Conservation (phyloP, 2,329 filamentous ascomycete species). For the Pleoardoris graminearum region DNA sequence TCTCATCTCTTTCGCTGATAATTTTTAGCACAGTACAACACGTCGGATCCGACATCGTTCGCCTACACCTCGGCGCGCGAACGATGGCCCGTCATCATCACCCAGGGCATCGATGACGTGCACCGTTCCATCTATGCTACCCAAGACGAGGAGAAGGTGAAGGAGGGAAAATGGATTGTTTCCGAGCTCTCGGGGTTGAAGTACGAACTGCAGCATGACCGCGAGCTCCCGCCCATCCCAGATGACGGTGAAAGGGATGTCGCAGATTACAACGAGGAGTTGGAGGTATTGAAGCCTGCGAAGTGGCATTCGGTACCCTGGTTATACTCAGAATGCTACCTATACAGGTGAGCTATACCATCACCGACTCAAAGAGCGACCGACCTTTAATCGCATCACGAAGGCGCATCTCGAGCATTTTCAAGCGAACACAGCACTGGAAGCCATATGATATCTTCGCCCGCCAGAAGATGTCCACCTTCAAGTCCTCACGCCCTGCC, state of each 20-base stretch:
- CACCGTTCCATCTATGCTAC: constrained; percentile 69
- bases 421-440: constrained; percentile 79
- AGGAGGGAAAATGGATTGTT: constrained; percentile 86
- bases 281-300: constrained; percentile 71
- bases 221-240: constrained; percentile 71
- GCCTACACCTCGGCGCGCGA: constrained; percentile 82
- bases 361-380: not conserved
- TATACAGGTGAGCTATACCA: constrained; percentile 67
- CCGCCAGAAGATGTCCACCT: constrained; percentile 87
- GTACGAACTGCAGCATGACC: constrained; percentile 92
- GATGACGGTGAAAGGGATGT: constrained; percentile 81
- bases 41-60: constrained; percentile 82
- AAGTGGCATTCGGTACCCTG: constrained; percentile 85
- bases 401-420: constrained; percentile 78
- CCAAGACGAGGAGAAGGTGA: constrained; percentile 65
- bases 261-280: constrained; percentile 80
- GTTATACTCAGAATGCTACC: constrained; percentile 92
- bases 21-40: constrained; percentile 70
- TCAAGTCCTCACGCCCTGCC: constrained; percentile 86
- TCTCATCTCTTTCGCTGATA: constrained; percentile 6
- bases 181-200: constrained; percentile 80
- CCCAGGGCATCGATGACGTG: constrained; percentile 91
- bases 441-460: constrained; percentile 87
- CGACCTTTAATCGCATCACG: constrained; percentile 39
- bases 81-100: constrained; percentile 93